A percentile compares a stretch with the other conserved stretches of the same genome.
These are phyloP conservation scores for Zizania latifolia DNA, from an alignment of 176 grass and related monocot genomes.

Conservation along the genomic window DNA sequence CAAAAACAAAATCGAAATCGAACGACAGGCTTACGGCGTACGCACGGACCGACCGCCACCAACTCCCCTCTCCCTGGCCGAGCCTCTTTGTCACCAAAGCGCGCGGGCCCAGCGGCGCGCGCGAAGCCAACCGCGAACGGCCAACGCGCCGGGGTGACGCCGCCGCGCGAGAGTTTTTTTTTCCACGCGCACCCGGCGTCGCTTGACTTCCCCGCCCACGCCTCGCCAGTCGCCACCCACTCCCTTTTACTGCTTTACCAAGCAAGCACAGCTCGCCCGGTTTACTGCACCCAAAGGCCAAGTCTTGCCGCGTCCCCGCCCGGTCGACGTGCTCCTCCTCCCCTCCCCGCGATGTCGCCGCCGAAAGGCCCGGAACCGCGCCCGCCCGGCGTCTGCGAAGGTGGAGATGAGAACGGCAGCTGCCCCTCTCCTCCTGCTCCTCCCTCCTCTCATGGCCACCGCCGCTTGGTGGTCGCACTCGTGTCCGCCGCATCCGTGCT, in stretches of 20 bases:
- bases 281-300: no score
- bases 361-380: no score
- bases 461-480: background rate
- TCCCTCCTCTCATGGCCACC: background rate
- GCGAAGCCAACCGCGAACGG: background rate
- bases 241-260: background rate
- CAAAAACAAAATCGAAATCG: no score
- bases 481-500: conserved; percentile 3
- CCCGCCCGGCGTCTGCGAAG: background rate
- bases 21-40: no score
- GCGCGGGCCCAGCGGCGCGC: no score
- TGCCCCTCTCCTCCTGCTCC: background rate
- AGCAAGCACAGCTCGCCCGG: no score
- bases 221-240: background rate
- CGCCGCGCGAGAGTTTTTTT: background rate
- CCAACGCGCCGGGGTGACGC: conserved; percentile 4
- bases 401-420: background rate
- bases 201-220: background rate
- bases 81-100: background rate
- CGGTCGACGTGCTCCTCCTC: background rate
- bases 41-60: background rate
- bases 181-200: conserved; percentile 16
- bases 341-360: background rate
- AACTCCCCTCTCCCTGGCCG: background rate
- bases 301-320: no score